Evolutionary conservation across 2,329 filamentous ascomycete species (phyloP).

Genomic region (Sporothrix pallida): DNA sequence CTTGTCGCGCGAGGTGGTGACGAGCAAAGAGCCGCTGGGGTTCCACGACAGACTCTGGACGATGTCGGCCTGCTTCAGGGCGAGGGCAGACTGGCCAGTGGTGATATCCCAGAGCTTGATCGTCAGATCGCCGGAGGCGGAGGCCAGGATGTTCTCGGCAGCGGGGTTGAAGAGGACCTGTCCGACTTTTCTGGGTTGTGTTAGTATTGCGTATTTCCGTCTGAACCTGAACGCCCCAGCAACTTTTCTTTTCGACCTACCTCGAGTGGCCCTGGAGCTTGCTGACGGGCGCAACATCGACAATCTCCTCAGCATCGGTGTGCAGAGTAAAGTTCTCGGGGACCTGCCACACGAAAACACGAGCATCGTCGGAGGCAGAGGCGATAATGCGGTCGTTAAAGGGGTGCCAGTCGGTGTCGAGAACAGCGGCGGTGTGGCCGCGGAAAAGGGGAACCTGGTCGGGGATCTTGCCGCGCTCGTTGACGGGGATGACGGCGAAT

Average conservation of each 20-base stretch:
- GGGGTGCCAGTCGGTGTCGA: constrained; percentile 98
- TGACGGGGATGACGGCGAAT: constrained; percentile 91
- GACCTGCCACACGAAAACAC: constrained; percentile 96
- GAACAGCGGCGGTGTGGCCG: constrained; percentile 91
- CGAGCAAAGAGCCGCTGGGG: constrained; percentile 82
- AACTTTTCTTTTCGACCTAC: constrained; percentile 52
- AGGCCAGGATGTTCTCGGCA: constrained; percentile 93
- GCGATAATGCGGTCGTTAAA: constrained; percentile 94
- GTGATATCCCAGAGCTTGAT: constrained; percentile 96
- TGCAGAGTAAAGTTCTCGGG: constrained; percentile 85
- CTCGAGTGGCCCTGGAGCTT: constrained; percentile 87
- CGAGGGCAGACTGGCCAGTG: constrained; percentile 74
- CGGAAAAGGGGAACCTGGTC: constrained; percentile 94
- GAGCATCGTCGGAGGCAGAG: constrained; percentile 94
- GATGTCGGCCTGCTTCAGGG: constrained; percentile 86
- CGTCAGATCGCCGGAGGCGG: constrained; percentile 90
- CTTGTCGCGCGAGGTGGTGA: constrained; percentile 96
- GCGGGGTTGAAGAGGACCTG: constrained; percentile 98
- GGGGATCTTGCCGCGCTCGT: constrained; percentile 87
- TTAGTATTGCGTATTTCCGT: no score
- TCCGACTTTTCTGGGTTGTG: constrained; percentile 78
- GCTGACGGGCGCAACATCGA: constrained; percentile 78
- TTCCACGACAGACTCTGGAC: constrained; percentile 97
- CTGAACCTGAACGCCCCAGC: no score
- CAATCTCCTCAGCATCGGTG: constrained; percentile 81